Percentiles rank a stretch among this genome's conserved stretches.
phyloP scores from a whole-genome alignment of 2,329 filamentous ascomycete genomes.

The Cordyceps tenuipes region DNA sequence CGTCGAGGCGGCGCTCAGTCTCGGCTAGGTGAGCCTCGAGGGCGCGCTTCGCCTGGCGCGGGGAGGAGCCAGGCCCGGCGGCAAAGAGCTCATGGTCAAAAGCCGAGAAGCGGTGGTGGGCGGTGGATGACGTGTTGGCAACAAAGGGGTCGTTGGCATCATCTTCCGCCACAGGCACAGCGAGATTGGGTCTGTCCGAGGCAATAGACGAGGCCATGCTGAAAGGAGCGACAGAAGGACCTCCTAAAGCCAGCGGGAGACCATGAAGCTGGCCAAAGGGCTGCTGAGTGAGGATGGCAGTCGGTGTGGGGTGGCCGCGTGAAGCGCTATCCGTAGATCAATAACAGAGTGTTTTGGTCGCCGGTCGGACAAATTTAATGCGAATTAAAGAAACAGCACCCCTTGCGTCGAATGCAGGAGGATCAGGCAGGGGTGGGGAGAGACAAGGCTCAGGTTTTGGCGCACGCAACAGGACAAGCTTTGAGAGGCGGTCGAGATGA shows the following conservation, averaged over 20 bases:
- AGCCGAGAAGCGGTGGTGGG: slow-evolving; percentile 65
- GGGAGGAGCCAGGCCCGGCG: slow-evolving; percentile 67
- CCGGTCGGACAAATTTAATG: neutral
- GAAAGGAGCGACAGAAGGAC: slow-evolving; percentile 12
- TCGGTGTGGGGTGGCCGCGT: neutral
- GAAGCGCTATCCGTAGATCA: neutral
- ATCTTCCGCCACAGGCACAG: slow-evolving; percentile 36
- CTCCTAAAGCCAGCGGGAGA: slow-evolving; percentile 10
- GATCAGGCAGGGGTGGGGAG: slow-evolving; percentile 9
- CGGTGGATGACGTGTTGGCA: slow-evolving; percentile 34
- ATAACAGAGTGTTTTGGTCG: neutral
- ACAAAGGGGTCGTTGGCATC: slow-evolving; percentile 50
- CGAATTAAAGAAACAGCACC: neutral
- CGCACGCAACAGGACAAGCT: neutral
- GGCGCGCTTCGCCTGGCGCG: slow-evolving; percentile 78
- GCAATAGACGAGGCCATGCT: slow-evolving; percentile 37
- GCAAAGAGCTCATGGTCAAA: slow-evolving; percentile 78
- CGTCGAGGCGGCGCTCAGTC: slow-evolving; percentile 83
- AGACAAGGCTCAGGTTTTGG: slow-evolving; percentile 6
- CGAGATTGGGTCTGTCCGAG: slow-evolving; percentile 34
- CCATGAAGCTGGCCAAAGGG: slow-evolving; percentile 10
- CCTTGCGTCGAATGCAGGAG: slow-evolving; percentile 10
- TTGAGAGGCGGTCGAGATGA: neutral
- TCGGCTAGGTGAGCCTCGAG: slow-evolving; percentile 88
- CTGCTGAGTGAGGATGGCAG: neutral